phyloP scores from a whole-genome alignment of 2,329 filamentous ascomycete species.

The Epichloe uncinata region DNA sequence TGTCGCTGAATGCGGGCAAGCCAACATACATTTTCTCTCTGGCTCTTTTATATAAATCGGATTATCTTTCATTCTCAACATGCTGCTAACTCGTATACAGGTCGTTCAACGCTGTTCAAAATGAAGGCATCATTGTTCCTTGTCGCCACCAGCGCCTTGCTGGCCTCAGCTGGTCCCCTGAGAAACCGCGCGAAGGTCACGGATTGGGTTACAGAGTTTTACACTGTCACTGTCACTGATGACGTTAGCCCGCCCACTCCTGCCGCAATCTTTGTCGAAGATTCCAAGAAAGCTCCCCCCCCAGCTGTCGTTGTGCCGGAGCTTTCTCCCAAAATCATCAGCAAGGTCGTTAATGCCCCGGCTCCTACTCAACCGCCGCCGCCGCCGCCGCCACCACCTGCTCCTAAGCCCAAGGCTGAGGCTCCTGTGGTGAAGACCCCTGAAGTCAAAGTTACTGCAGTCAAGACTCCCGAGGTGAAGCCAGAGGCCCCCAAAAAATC shows the following conservation, averaged over 20 bases:
- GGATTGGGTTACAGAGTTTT: conserved; percentile 26
- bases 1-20: neutral
- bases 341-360: neutral
- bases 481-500: neutral
- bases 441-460: neutral
- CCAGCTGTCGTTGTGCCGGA: neutral
- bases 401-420: conserved; percentile 1
- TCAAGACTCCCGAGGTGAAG: neutral
- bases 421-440: neutral
- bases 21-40: neutral
- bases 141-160: conserved; percentile 29
- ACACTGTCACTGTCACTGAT: conserved; percentile 32
- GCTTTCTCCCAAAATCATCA: neutral
- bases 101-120: neutral
- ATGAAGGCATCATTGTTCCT: conserved; percentile 39
- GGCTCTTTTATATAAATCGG: neutral
- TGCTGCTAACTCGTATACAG: neutral
- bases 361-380: neutral
- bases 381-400: conserved; percentile 3
- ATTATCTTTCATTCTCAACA: neutral
- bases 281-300: conserved; percentile 5
- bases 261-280: neutral
- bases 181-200: conserved; percentile 27
- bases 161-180: conserved; percentile 32
- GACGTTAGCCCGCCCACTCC: neutral